These are phyloP conservation scores for Candida khao-thaluensis DNA, from an alignment of 805 yeast species.

Conservation along the genomic window DNA sequence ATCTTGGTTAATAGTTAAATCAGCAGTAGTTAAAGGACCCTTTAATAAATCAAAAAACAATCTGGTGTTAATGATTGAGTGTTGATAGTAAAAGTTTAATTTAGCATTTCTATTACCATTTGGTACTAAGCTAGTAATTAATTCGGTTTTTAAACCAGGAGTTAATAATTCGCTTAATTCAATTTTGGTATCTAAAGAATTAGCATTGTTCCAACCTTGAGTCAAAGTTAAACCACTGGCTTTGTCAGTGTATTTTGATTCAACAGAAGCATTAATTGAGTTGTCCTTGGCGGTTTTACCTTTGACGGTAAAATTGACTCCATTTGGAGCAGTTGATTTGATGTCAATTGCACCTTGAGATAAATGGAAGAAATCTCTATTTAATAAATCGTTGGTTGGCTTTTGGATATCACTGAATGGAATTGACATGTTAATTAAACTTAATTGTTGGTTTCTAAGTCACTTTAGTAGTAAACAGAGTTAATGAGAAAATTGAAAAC, in stretches of 20 bases:
- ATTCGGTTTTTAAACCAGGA: conserved; percentile 92
- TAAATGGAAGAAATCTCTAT: conserved; percentile 90
- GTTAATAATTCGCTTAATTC: conserved; percentile 90
- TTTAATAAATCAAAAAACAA: conserved; percentile 92
- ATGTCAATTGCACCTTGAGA: conserved; percentile 85
- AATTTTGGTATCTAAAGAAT: conserved; percentile 86
- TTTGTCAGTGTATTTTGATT: conserved; percentile 91
- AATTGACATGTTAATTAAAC: conserved; percentile 50
- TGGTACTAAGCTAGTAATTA: conserved; percentile 86
- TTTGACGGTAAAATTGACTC: conserved; percentile 90
- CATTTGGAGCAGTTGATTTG: conserved; percentile 93
- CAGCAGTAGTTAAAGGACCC: conserved; percentile 95
- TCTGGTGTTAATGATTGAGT: conserved; percentile 90
- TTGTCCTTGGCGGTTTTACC: conserved; percentile 83
- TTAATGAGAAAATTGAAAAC: conserved; percentile 6
- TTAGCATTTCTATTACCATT: conserved; percentile 81
- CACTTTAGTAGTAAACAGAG: conserved; percentile 3
- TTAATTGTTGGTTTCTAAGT: conserved; percentile 2
- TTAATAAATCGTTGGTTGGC: conserved; percentile 85
- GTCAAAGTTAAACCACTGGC: conserved; percentile 88
- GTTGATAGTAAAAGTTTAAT: conserved; percentile 86
- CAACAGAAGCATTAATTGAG: conserved; percentile 83
- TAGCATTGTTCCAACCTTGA: conserved; percentile 97
- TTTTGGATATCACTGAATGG: conserved; percentile 92
- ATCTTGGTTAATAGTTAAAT: conserved; percentile 90